Evolutionary conservation across 2,329 filamentous ascomycete species (phyloP).

Genomic region (Davidsoniella australis): DNA sequence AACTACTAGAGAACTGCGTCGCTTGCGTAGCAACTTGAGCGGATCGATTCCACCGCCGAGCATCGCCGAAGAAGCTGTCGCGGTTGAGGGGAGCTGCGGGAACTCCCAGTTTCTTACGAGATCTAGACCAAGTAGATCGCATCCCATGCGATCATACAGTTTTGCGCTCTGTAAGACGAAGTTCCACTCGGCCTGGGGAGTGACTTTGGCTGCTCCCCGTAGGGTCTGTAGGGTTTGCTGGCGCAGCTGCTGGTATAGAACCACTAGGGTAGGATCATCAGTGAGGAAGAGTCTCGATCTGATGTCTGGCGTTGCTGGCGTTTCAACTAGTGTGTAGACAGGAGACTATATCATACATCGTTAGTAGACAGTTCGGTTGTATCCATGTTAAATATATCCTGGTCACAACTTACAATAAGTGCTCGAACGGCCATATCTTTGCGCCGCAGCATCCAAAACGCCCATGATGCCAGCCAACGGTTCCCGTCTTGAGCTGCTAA

Average conservation of each 20-base stretch:
- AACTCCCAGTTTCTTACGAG: constrained; percentile 76
- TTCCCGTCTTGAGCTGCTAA: constrained; percentile 69
- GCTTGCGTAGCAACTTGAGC: constrained; percentile 42
- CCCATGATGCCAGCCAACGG: constrained; percentile 88
- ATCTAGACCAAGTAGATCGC: constrained; percentile 74
- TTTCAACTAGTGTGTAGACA: constrained; percentile 55
- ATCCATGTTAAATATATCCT: neutral
- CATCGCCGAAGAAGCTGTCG: constrained; percentile 17
- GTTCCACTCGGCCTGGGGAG: constrained; percentile 65
- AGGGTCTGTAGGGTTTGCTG: constrained; percentile 69
- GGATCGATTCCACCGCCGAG: constrained; percentile 39
- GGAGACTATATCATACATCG: constrained; percentile 40
- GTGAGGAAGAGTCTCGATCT: constrained; percentile 67
- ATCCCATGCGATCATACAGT: constrained; percentile 81
- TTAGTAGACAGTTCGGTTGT: neutral
- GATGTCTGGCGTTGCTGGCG: constrained; percentile 49
- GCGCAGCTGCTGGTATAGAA: constrained; percentile 74
- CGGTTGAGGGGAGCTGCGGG: constrained; percentile 27
- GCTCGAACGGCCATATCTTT: constrained; percentile 71
- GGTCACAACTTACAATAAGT: constrained; percentile 45
- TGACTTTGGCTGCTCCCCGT: constrained; percentile 67
- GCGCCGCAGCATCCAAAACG: constrained; percentile 76
- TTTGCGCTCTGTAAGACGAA: constrained; percentile 76
- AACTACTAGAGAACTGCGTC: constrained; percentile 63
- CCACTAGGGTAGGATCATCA: constrained; percentile 76